phyloP scores from a whole-genome alignment of 164 flowering plant genomes.

The Litsea cubeba region DNA sequence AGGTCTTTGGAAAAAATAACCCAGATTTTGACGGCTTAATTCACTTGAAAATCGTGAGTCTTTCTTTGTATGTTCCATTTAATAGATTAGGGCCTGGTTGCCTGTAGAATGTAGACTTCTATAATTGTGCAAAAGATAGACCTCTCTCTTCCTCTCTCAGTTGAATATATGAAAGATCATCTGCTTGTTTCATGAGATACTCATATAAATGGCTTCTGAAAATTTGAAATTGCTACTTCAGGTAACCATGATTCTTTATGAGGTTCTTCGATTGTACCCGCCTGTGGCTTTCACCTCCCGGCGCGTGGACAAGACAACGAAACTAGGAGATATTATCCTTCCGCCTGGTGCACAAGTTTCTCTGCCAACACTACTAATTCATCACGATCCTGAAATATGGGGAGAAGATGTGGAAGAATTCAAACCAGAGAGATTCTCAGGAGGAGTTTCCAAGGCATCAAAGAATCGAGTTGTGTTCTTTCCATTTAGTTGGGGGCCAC shows the following conservation, averaged over 20 bases:
- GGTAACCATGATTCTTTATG: constrained; percentile 22
- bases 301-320: neutral
- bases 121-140: neutral
- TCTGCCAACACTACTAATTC: constrained; percentile 10
- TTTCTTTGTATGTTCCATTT: neutral
- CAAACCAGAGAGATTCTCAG: constrained; percentile 23
- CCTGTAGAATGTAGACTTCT: neutral
- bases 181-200: neutral
- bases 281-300: constrained; percentile 5
- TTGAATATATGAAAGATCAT: no score
- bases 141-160: neutral
- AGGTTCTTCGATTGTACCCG: constrained; percentile 26
- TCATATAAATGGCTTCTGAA: neutral
- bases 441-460: constrained; percentile 18
- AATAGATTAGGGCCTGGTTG: neutral
- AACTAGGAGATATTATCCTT: constrained; percentile 12
- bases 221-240: neutral
- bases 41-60: constrained; percentile 14
- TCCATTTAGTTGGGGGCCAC: no score
- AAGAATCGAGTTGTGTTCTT: constrained; percentile 7
- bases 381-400: constrained; percentile 14
- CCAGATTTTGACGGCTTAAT: constrained; percentile 6
- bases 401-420: constrained; percentile 21
- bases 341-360: constrained; percentile 13
- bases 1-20: constrained; percentile 9